Percentiles rank a stretch among this genome's conserved stretches.
Conservation (phyloP, 495 filamentous ascomycete species). For the Parathielavia appendiculata region DNA sequence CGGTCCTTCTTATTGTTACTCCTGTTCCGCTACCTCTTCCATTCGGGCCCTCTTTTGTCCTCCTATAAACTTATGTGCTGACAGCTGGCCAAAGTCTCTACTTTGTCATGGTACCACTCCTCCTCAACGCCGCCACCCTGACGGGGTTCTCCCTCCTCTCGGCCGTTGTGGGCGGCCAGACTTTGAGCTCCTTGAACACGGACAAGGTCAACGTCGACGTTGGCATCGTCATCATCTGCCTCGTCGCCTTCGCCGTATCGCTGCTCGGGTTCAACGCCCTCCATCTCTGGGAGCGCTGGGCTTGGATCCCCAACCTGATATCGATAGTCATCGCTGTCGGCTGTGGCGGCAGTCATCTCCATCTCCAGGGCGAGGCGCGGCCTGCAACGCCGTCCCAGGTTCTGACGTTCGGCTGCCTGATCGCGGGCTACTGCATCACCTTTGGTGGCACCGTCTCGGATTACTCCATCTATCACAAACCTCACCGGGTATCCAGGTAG, state of each 20-base stretch:
- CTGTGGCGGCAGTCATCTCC: conserved; percentile 43
- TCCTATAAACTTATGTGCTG: no score
- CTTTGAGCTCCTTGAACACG: conserved; percentile 42
- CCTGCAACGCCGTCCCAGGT: conserved; percentile 29
- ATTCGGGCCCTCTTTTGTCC: no score
- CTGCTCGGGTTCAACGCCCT: conserved; percentile 50
- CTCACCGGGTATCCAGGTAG: conserved; percentile 33
- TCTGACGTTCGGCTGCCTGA: conserved; percentile 32
- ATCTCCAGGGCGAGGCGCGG: conserved; percentile 29
- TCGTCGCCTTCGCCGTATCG: conserved; percentile 43
- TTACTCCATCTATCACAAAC: conserved; percentile 42
- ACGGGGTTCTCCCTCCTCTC: conserved; percentile 42
- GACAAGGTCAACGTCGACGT: conserved; percentile 44
- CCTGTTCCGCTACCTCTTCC: no score
- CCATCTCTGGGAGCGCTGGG: conserved; percentile 52
- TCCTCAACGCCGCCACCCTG: conserved; percentile 41
- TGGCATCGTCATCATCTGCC: conserved; percentile 49
- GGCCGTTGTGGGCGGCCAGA: conserved; percentile 40
- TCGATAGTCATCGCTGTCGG: conserved; percentile 47
- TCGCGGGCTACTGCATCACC: conserved; percentile 43
- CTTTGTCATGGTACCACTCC: conserved; percentile 36
- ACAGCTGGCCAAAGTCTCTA: conserved; percentile 26
- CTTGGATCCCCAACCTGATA: conserved; percentile 52
- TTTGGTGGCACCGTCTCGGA: conserved; percentile 42
- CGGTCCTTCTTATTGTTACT: no score